Base-by-base conservation (phyloP, 148 eudicot genomes). In the Heliamphora exappendiculata region DNA sequence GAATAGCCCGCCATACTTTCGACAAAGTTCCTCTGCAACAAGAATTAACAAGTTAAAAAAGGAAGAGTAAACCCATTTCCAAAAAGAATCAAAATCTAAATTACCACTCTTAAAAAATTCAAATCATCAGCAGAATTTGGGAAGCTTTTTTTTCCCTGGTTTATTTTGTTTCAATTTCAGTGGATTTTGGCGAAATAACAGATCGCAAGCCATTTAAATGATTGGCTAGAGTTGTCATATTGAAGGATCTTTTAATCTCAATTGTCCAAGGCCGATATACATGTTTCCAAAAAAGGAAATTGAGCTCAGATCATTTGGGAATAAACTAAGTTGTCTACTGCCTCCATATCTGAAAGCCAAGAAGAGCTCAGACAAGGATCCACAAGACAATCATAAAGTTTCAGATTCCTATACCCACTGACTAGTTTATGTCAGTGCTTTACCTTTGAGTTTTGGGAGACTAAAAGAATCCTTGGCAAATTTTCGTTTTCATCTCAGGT, bases 1-100 rank as follows among this genome's bases (percentile, higher is more conserved):
- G 99, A 96, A 87, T 96, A 96, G 37, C 99, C 99, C 44, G 99
- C 99, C 99, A 96, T 96, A 84, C 99, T 96, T 85, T 96, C 99
- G 75, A 96, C 99, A 79, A 96, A 96, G 83, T 96, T 96, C 77
- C 99, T 90, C 99, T 96, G 97, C 83, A 76, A 87, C 70, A 76
- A 72, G 67, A 74, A 84, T 76, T 37, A 11, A 63, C 55, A 13
- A 81, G 20, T 79, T 39, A 69, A 68, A 59, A 65, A 14, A 49
- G n/a, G 72, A 66, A 51, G 54, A 11, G 12, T 37, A 36, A 73
- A 36, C 42, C 22, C 20, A 28, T 73, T 57, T 53, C 45, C 50
- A 26, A 20, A 37, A 8, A 53, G 28, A 44, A 70, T 28, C 14
- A 34, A 20, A 26, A 58, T 45, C 24, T 36, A 42, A 70, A 33